phyloP scores from a whole-genome alignment of 257 asterid genomes.

The Pogostemon cablin region DNA sequence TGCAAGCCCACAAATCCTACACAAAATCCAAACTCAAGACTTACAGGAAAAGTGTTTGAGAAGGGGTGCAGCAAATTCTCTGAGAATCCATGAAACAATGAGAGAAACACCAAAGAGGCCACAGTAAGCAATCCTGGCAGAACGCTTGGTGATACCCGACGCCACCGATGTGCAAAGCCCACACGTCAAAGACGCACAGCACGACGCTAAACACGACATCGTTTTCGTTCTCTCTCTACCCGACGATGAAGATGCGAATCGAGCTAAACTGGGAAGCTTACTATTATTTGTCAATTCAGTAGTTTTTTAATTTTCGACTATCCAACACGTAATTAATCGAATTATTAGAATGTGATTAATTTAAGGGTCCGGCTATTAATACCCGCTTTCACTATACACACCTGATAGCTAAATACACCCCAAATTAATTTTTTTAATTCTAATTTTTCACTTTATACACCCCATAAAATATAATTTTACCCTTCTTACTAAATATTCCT shows the following conservation, averaged over 20 bases:
- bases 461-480: too few species aligned
- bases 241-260: constrained; percentile 16
- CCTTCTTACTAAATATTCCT: too few species aligned
- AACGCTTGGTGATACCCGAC: constrained; percentile 78
- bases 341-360: too few species aligned
- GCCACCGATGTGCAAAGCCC: constrained; percentile 96
- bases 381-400: too few species aligned
- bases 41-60: constrained; percentile 73
- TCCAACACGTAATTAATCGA: too few species aligned
- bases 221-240: constrained; percentile 14
- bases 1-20: constrained; percentile 18
- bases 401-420: too few species aligned
- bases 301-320: constrained; percentile 1
- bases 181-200: constrained; percentile 92
- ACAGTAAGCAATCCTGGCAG: constrained; percentile 87
- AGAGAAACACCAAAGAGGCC: constrained; percentile 79
- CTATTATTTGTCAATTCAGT: constrained; percentile 14
- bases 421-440: too few species aligned
- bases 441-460: too few species aligned
- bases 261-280: constrained; percentile 1
- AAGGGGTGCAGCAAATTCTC: constrained; percentile 80
- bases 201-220: constrained; percentile 90
- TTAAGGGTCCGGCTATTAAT: too few species aligned
- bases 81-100: constrained; percentile 79
- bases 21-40: not conserved